These are phyloP conservation scores for Suillus clintonianus DNA, from an alignment of 768 basidiomycete species.

Conservation along the genomic window DNA sequence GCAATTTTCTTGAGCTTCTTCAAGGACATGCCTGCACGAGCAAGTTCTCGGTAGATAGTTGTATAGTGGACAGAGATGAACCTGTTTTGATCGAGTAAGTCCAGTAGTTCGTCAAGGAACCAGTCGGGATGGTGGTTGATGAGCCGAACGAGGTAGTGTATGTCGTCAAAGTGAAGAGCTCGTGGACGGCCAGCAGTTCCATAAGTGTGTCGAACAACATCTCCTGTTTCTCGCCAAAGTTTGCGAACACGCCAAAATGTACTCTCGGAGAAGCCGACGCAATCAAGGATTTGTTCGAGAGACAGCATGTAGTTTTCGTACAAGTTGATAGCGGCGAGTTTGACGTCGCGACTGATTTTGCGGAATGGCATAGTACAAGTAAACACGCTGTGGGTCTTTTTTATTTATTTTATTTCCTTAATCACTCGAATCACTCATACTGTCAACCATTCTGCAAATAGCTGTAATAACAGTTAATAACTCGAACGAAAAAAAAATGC, in stretches of 20 bases:
- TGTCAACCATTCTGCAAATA: constrained; percentile 3
- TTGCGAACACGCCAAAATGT: constrained; percentile 25
- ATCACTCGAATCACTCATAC: not conserved
- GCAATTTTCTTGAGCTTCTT: constrained; percentile 38
- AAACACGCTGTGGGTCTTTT: not conserved
- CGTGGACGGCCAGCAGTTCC: not conserved
- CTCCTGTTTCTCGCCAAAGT: constrained; percentile 13
- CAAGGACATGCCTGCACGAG: constrained; percentile 21
- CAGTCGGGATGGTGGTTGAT: constrained; percentile 24
- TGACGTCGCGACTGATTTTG: constrained; percentile 1
- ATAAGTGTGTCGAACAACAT: constrained; percentile 8
- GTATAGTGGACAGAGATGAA: constrained; percentile 38
- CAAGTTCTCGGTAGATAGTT: constrained; percentile 33
- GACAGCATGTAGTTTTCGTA: not conserved
- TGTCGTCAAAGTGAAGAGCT: not conserved
- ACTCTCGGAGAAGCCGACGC: constrained; percentile 18
- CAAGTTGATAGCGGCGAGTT: constrained; percentile 3
- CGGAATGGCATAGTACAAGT: not conserved
- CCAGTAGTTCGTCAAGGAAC: constrained; percentile 36
- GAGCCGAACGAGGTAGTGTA: constrained; percentile 1
- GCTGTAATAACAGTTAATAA: not conserved
- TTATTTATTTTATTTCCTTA: not conserved
- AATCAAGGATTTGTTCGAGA: constrained; percentile 23
- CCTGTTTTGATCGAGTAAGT: constrained; percentile 6
- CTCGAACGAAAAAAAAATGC: too few species aligned